Percentiles rank a stretch among this genome's conserved stretches.
phyloP scores from a whole-genome alignment of 768 basidiomycete species.

The Collybia sp. region DNA sequence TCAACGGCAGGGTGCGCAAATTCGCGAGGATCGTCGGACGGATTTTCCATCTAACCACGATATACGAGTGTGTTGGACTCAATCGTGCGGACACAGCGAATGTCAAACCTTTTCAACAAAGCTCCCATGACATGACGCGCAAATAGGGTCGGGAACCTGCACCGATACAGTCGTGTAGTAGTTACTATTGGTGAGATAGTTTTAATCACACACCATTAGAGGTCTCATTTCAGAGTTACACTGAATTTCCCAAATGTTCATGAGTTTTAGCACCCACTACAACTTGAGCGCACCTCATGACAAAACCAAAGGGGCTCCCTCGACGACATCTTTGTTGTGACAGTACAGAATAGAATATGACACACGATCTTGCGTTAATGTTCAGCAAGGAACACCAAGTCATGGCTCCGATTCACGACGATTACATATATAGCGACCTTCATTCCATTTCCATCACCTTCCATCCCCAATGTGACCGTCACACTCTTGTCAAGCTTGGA shows the following conservation, averaged over 20 bases:
- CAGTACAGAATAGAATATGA: conserved; percentile 4
- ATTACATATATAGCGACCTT: conserved; percentile 11
- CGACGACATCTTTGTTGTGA: conserved; percentile 48
- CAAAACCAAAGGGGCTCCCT: conserved; percentile 79
- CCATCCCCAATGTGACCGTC: conserved; percentile 3
- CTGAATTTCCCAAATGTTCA: conserved; percentile 31
- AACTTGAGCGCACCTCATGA: conserved; percentile 47
- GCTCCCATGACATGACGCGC: conserved; percentile 74
- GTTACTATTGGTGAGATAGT: conserved; percentile 7
- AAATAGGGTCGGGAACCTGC: conserved; percentile 72
- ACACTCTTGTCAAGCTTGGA: too few species aligned
- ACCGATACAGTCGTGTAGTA: not conserved
- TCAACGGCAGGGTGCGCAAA: conserved; percentile 38
- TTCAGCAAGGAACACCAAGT: too few species aligned
- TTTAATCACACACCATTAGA: conserved; percentile 55
- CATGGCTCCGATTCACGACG: too few species aligned
- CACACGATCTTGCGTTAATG: conserved; percentile 7
- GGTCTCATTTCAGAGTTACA: conserved; percentile 89
- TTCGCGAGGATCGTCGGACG: conserved; percentile 68
- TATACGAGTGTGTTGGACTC: conserved; percentile 1
- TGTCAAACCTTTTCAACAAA: conserved; percentile 75
- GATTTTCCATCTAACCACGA: conserved; percentile 61
- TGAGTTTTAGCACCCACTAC: conserved; percentile 1
- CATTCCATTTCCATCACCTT: conserved; percentile 7
- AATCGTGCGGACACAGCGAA: conserved; percentile 6